Conservation (phyloP, 257 asterid genomes). For the Verbascum thapsus region DNA sequence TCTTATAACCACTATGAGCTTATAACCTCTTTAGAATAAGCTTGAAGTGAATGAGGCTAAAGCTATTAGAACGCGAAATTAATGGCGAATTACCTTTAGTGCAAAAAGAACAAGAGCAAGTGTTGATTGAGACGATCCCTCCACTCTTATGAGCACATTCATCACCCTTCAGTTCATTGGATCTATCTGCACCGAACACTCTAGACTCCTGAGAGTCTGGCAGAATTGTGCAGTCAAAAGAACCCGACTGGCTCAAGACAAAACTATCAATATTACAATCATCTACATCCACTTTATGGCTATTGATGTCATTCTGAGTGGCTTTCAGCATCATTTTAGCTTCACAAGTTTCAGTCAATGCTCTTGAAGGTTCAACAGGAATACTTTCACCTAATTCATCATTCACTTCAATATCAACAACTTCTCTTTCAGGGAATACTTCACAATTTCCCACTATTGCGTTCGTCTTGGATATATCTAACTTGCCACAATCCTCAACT, state of each 20-base stretch:
- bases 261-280: slow-evolving; percentile 55
- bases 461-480: too few species aligned
- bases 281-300: slow-evolving; percentile 40
- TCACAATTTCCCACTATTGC: too few species aligned
- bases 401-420: slow-evolving; percentile 19
- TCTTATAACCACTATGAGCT: too few species aligned
- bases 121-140: slow-evolving; percentile 47
- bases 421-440: too few species aligned
- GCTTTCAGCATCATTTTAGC: slow-evolving; percentile 37
- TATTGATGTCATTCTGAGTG: slow-evolving; percentile 33
- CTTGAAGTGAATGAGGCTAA: too few species aligned
- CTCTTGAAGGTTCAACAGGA: slow-evolving; percentile 26
- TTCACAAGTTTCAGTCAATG: slow-evolving; percentile 38
- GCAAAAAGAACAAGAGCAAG: slow-evolving; percentile 83
- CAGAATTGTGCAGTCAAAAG: slow-evolving; percentile 49
- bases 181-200: slow-evolving; percentile 47
- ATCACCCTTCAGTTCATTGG: slow-evolving; percentile 40
- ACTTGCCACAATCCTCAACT: neutral
- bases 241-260: slow-evolving; percentile 64
- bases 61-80: slow-evolving; percentile 6
- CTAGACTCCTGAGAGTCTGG: slow-evolving; percentile 81
- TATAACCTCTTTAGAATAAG: too few species aligned
- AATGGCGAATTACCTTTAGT: slow-evolving; percentile 56
- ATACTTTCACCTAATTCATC: slow-evolving; percentile 32
- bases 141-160: slow-evolving; percentile 37